These are phyloP conservation scores for Globisporangium heterothallicum DNA, from an alignment of 352 stramenopile species.

Conservation along the genomic window DNA sequence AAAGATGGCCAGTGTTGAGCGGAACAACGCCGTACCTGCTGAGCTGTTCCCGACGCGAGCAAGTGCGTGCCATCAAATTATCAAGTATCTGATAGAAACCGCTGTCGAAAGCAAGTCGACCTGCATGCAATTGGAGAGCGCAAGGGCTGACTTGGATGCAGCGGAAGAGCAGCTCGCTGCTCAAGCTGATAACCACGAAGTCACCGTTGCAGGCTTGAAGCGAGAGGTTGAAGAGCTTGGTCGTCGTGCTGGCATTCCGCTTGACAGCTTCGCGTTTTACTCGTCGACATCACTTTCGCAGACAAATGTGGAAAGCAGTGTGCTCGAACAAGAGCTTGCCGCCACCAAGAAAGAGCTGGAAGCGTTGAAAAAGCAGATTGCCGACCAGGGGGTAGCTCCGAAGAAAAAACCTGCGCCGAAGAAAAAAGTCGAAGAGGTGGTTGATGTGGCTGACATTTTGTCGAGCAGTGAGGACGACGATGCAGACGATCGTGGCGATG, in stretches of 20 bases:
- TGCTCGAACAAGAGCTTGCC: slow-evolving; percentile 18
- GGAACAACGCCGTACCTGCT: slow-evolving; percentile 29
- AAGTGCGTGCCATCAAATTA: slow-evolving; percentile 43
- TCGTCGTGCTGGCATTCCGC: slow-evolving; percentile 5
- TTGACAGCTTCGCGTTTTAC: slow-evolving; percentile 2
- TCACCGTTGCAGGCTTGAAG: slow-evolving; percentile 19
- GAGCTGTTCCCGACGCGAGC: slow-evolving; percentile 38
- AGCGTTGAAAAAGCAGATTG: slow-evolving; percentile 16
- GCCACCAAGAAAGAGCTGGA: slow-evolving; percentile 19
- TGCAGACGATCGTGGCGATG: slow-evolving; percentile 34
- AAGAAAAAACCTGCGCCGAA: slow-evolving; percentile 34
- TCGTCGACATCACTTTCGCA: neutral
- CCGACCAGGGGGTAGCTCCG: neutral
- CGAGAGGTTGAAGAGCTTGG: slow-evolving; percentile 18
- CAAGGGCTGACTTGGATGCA: slow-evolving; percentile 24
- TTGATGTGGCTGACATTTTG: slow-evolving; percentile 45
- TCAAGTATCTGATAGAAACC: slow-evolving; percentile 40
- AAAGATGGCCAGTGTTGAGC: slow-evolving; percentile 50
- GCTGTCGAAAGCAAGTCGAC: slow-evolving; percentile 32
- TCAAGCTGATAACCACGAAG: slow-evolving; percentile 20
- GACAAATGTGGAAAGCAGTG: neutral
- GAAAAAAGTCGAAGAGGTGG: slow-evolving; percentile 26
- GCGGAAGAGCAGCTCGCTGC: slow-evolving; percentile 26
- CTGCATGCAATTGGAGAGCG: slow-evolving; percentile 30
- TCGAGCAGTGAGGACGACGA: slow-evolving; percentile 57